Conservation (phyloP, 192 early-diverging fungal species). For the Coemansia sp. region DNA sequence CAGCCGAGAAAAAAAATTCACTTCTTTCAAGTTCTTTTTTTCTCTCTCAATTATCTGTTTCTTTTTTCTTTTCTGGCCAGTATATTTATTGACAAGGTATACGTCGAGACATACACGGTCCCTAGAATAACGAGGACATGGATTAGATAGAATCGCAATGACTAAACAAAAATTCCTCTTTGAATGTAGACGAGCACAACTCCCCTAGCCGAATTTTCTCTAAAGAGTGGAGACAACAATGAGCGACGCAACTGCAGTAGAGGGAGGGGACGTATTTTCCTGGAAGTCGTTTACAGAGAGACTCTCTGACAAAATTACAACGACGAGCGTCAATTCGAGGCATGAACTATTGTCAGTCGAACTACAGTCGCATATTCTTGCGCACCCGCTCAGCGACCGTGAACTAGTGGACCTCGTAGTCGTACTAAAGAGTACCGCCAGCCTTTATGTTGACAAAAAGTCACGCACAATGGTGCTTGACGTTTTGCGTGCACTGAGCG, state of each 20-base stretch:
- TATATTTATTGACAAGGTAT: constrained; percentile 5
- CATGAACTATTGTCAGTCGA: constrained; percentile 54
- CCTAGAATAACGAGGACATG: neutral
- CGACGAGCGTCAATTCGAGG: constrained; percentile 59
- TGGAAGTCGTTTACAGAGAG: constrained; percentile 64
- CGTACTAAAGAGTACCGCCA: constrained; percentile 61
- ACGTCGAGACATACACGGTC: neutral
- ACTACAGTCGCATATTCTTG: constrained; percentile 36
- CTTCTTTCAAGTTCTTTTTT: neutral
- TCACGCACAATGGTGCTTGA: constrained; percentile 66
- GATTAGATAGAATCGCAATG: neutral
- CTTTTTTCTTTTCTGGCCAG: neutral
- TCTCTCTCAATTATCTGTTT: neutral
- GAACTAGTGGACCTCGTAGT: constrained; percentile 52
- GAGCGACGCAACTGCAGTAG: constrained; percentile 17
- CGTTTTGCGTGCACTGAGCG: constrained; percentile 61
- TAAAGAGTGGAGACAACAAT: constrained; percentile 7
- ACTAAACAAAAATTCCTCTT: neutral
- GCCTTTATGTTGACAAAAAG: constrained; percentile 69
- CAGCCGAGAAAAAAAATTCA: neutral
- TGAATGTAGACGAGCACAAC: constrained; percentile 1
- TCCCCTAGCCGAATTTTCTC: neutral
- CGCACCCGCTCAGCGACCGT: constrained; percentile 40
- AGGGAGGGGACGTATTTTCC: constrained; percentile 26
- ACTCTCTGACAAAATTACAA: constrained; percentile 55